These are phyloP conservation scores for Spongispora temasekensis DNA, from an alignment of 1,284 basidiomycete genomes.

Conservation along the genomic window DNA sequence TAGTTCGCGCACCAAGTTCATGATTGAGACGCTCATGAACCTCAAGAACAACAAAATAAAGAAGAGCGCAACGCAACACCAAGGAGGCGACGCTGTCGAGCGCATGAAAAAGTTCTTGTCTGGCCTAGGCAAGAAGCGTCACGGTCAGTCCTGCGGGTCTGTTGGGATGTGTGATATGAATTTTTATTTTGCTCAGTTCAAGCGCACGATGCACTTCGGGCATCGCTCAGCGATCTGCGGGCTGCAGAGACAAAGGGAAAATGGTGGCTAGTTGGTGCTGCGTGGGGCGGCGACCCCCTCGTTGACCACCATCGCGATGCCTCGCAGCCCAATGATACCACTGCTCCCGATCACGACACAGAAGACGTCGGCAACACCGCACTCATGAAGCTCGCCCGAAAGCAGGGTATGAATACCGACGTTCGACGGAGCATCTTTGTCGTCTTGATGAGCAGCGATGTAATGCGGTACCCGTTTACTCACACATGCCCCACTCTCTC, in stretches of 20 bases:
- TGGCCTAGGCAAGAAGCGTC: constrained; percentile 73
- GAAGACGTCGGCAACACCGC: constrained; percentile 45
- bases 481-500: not conserved
- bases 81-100: constrained; percentile 74
- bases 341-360: too few species aligned
- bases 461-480: constrained; percentile 40
- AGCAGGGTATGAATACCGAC: constrained; percentile 99
- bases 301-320: constrained; percentile 58
- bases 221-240: constrained; percentile 83
- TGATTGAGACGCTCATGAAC: constrained; percentile 89
- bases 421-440: constrained; percentile 90
- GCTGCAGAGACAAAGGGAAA: constrained; percentile 88
- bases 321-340: constrained; percentile 21
- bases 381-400: constrained; percentile 79
- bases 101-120: constrained; percentile 84
- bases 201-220: constrained; percentile 81
- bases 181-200: constrained; percentile 52
- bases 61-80: constrained; percentile 55
- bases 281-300: constrained; percentile 92
- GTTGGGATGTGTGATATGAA: not conserved
- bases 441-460: constrained; percentile 92
- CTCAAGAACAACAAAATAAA: constrained; percentile 91
- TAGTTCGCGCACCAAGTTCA: constrained; percentile 86
- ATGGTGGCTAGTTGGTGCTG: constrained; percentile 99
- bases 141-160: constrained; percentile 50